Base-by-base conservation (phyloP, 441 rosid species). In the Omphalea diandra region DNA sequence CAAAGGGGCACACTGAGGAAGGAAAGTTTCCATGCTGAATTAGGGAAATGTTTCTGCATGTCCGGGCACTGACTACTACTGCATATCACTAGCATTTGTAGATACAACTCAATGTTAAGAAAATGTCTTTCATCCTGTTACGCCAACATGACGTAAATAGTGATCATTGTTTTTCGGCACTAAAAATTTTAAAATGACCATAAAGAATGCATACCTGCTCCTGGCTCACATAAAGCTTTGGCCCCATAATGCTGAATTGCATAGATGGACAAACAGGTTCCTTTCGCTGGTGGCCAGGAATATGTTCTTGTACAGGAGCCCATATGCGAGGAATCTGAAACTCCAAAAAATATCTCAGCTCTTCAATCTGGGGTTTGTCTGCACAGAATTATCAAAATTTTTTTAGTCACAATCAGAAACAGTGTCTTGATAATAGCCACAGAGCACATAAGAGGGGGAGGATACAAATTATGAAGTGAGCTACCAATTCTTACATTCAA, bases 221-320 rank as follows among this genome's bases (percentile, higher is more conserved):
- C 72, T 77, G 89, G 74, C 90, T 83, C 72, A 87, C 80, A 64
- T 77, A 87, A 70, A 89, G 86, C 73, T 87, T 89, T 73, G 77
- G 89, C 32, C 92, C 95, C 92, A 89, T 87, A 67, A 89, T 75
- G 80, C 95, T 89, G 80, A 89, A 89, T 54, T 89, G 92, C 67
- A 89, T 61, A 70, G 85, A 87, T 65, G 86, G 92, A 77, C 92
- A 89, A 81, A 89, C 81, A 59, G 95, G 95, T 70, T 87, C 95
- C 86, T 89, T 89, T 73, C 92, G 82, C 55, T 73, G 90, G 67
- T 66, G 79, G 49, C 91, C 86, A 24, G 84, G 86, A 67, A 87
- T 71, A 57, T 71, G 83, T 66, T 82, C 83, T 56, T 69, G 88
- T 59, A 75, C 41, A 55, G 95, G 95, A 78, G 95, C 90, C 95